A percentile compares a stretch with the other conserved stretches of the same genome.
These are phyloP conservation scores for Aschersonia sp. DNA, from an alignment of 2,329 filamentous ascomycete species.

Conservation along the genomic window DNA sequence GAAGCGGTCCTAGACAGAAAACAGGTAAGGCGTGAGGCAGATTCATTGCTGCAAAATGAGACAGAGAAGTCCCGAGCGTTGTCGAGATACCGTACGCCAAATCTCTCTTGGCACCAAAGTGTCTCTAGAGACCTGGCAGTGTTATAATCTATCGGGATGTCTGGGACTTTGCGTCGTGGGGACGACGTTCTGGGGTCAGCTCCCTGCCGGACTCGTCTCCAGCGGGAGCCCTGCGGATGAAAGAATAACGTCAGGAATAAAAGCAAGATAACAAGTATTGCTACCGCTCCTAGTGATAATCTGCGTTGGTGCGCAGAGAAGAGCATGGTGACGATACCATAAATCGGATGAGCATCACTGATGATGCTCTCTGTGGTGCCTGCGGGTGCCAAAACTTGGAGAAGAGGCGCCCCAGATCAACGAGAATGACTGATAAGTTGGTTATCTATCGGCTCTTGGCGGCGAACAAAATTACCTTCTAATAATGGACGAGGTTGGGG, in stretches of 20 bases:
- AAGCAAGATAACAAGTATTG: not conserved
- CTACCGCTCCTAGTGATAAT: not conserved
- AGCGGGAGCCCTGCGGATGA: not conserved
- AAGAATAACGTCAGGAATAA: not conserved
- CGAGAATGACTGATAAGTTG: not conserved
- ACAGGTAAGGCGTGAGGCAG: slow-evolving; percentile 10
- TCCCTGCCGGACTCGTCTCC: not conserved
- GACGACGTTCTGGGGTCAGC: not conserved
- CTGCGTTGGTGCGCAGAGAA: not conserved
- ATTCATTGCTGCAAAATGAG: slow-evolving; percentile 9
- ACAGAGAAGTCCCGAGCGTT: slow-evolving; percentile 9
- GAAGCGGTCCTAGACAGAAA: slow-evolving; percentile 2
- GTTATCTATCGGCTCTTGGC: not conserved
- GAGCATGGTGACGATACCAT: not conserved
- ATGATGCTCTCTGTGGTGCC: not conserved
- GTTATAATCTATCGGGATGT: not conserved
- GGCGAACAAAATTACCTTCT: not conserved
- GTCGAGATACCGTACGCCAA: slow-evolving; percentile 9
- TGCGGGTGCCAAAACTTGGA: not conserved
- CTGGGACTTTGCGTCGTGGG: not conserved
- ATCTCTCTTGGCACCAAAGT: slow-evolving; percentile 4
- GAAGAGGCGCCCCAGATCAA: not conserved
- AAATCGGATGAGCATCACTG: not conserved
- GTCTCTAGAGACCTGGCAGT: not conserved
- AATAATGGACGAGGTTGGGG: not conserved